These are phyloP conservation scores for Dacryopinax spathularia DNA, from an alignment of 768 basidiomycete species.

Conservation along the genomic window DNA sequence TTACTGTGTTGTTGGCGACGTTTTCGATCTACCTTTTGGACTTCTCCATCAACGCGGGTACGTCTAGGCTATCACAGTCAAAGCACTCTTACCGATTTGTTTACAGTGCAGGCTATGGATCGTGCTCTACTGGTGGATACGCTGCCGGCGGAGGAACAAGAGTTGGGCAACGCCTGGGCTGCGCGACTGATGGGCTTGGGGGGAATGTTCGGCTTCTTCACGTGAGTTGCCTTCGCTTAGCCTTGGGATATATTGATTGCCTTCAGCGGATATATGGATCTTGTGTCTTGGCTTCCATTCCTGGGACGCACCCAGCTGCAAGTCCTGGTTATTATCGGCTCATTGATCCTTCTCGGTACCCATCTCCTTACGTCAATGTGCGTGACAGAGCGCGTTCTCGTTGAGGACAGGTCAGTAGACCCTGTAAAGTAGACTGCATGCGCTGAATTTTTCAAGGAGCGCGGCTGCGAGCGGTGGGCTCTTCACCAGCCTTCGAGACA, in stretches of 20 bases:
- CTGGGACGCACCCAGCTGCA: constrained; percentile 69
- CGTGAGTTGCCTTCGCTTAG: constrained; percentile 37
- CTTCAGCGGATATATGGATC: constrained; percentile 62
- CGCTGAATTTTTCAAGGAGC: neutral
- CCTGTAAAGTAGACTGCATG: neutral
- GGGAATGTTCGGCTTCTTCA: constrained; percentile 72
- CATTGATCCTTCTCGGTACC: constrained; percentile 46
- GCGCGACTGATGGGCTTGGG: constrained; percentile 84
- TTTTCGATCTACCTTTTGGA: constrained; percentile 53
- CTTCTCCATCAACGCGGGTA: constrained; percentile 47
- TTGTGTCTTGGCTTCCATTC: constrained; percentile 54
- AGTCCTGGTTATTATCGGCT: constrained; percentile 63
- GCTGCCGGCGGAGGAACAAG: constrained; percentile 57
- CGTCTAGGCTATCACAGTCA: too few species aligned
- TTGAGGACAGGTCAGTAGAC: constrained; percentile 27
- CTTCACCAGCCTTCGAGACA: constrained; percentile 35
- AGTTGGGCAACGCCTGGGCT: constrained; percentile 87
- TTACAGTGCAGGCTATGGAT: constrained; percentile 70
- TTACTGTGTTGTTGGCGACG: constrained; percentile 70
- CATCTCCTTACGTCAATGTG: constrained; percentile 46
- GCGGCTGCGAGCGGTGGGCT: constrained; percentile 12
- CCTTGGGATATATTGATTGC: neutral
- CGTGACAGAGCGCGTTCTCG: constrained; percentile 50
- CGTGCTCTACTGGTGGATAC: constrained; percentile 83
- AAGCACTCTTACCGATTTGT: neutral